These are phyloP conservation scores for Pichia rugopelliculosa DNA, from an alignment of 805 yeast genomes.

Conservation along the genomic window DNA sequence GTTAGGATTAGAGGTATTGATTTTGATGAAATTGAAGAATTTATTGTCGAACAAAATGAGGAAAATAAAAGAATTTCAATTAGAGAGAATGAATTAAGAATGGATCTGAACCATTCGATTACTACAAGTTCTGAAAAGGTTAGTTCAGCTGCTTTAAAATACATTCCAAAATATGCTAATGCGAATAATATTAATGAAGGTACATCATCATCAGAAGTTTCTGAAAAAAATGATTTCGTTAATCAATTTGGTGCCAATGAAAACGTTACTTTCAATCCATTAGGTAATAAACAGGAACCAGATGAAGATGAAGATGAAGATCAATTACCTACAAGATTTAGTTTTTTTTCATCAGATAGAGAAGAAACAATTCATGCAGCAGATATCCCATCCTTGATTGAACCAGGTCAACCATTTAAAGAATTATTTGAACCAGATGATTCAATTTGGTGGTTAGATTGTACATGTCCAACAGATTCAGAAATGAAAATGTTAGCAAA, in stretches of 20 bases:
- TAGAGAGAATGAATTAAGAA: conserved; percentile 27
- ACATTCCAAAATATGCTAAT: conserved; percentile 40
- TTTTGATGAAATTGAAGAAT: conserved; percentile 83
- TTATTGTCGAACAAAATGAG: conserved; percentile 53
- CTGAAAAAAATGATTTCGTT: not conserved
- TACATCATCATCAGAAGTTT: conserved; percentile 5
- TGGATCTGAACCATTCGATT: conserved; percentile 12
- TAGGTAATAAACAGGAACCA: conserved; percentile 11
- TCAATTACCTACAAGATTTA: conserved; percentile 61
- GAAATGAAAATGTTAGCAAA: conserved; percentile 91
- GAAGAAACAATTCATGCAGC: conserved; percentile 89
- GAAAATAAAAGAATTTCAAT: conserved; percentile 34
- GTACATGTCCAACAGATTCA: conserved; percentile 86
- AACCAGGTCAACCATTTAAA: conserved; percentile 56
- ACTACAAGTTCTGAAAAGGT: conserved; percentile 33
- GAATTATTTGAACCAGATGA: conserved; percentile 65
- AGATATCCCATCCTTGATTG: conserved; percentile 69
- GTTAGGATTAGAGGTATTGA: conserved; percentile 68
- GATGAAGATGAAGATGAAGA: conserved; percentile 5
- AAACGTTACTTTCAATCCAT: conserved; percentile 13
- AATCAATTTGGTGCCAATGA: not conserved
- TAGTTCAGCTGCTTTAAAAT: conserved; percentile 50
- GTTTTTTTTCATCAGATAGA: conserved; percentile 71
- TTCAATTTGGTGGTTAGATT: conserved; percentile 95
- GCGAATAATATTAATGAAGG: not conserved